Percentiles rank a stretch among this genome's conserved stretches.
phyloP scores from a whole-genome alignment of 768 basidiomycete genomes.

The Hemileccinum impolitum region DNA sequence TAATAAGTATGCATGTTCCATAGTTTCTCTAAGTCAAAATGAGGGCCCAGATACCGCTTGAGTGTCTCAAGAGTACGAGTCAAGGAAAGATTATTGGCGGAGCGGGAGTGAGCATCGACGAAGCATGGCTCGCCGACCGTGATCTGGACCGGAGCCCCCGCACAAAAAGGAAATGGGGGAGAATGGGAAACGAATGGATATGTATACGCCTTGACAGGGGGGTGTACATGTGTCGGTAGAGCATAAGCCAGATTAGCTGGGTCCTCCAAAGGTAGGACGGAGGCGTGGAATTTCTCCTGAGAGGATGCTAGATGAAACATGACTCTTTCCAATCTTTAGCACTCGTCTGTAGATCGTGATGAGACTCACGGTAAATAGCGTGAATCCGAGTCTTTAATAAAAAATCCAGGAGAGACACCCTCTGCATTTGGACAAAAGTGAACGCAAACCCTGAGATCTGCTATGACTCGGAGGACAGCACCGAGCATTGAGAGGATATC shows the following conservation, averaged over 20 bases:
- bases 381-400: constrained; percentile 23
- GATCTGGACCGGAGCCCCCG: constrained; percentile 29
- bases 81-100: constrained; percentile 37
- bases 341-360: background rate
- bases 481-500: constrained; percentile 4
- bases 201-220: constrained; percentile 31
- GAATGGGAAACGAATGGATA: constrained; percentile 35
- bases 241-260: constrained; percentile 17
- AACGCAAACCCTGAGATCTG: constrained; percentile 28
- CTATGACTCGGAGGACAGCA: background rate
- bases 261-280: constrained; percentile 26
- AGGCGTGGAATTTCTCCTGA: constrained; percentile 34
- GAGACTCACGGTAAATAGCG: constrained; percentile 28
- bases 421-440: constrained; percentile 35
- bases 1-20: constrained; percentile 48
- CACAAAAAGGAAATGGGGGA: constrained; percentile 38
- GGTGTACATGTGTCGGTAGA: constrained; percentile 23
- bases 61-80: constrained; percentile 38
- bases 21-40: constrained; percentile 42
- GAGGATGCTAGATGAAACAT: constrained; percentile 35
- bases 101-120: constrained; percentile 33
- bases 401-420: constrained; percentile 21
- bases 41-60: constrained; percentile 38
- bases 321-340: constrained; percentile 24
- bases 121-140: constrained; percentile 16